phyloP scores from a whole-genome alignment of 495 filamentous ascomycete genomes.

The Tuber microsphaerosporum region DNA sequence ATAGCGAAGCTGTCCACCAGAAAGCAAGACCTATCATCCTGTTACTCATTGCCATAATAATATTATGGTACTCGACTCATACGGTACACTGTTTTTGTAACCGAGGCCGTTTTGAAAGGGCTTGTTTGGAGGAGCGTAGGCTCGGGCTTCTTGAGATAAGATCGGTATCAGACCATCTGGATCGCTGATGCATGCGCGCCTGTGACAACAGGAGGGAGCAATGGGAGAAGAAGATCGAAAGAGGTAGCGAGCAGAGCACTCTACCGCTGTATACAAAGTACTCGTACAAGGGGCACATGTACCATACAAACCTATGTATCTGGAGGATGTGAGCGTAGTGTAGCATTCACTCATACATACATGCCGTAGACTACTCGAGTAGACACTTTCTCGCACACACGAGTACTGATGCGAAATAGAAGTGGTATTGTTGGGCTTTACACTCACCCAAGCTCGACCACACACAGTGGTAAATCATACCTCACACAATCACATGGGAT shows the following conservation, averaged over 20 bases:
- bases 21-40: background rate
- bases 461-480: background rate
- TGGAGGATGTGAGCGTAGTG: background rate
- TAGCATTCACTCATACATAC: background rate
- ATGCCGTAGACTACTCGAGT: too few relatives aligned
- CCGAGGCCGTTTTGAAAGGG: background rate
- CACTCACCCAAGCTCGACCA: background rate
- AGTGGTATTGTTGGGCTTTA: background rate
- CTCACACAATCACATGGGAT: background rate
- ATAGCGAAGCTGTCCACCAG: background rate
- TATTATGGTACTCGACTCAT: background rate
- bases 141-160: background rate
- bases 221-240: background rate
- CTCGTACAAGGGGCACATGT: background rate
- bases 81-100: background rate
- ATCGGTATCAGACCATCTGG: background rate
- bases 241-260: background rate
- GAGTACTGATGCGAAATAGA: background rate
- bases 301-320: background rate
- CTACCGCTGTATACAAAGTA: background rate
- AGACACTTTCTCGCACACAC: background rate
- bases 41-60: background rate
- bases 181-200: background rate
- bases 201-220: background rate
- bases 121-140: background rate